Base-by-base conservation (phyloP, 208 protist species). In the Leishmania amazonensis region DNA sequence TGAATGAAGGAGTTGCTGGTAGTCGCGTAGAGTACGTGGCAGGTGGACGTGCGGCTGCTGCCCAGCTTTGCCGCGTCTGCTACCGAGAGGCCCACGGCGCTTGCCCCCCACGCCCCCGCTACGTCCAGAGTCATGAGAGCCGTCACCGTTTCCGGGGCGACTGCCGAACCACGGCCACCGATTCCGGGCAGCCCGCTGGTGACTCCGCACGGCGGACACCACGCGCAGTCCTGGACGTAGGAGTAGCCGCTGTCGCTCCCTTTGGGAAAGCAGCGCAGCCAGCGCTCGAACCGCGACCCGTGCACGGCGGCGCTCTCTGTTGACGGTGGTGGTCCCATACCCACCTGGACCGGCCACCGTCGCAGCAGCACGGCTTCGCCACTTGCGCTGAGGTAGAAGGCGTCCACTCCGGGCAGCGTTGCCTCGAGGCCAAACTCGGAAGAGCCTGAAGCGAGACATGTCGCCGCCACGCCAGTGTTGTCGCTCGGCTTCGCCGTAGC, bases 281-380 rank as follows among this genome's bases (percentile, higher is more conserved):
- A 94, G 31, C 91, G 91, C 70, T 84, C 79, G 79, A 91, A 83
- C 49, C 77, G 68, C 21, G 53, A 35, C 15, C 60, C 13, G 35
- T 68, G 75, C 87, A 28, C 24, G 64, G 71, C 35, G 62, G 54
- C 42, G 64, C 75, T 47, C 70, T 74, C 42, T 19, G 8, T 28
- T 35, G 70, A 35, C 5, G 9, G 28, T 31, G 45, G 42, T 53
- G 70, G 19, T 35, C 31, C 31, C 42, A 28, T 45, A 53, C 45
- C 28, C 28, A 31, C 70, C 45, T 53, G 24, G 4, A 31, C 42
- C 21, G 70, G 70, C 35, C 40, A 49, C 70, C 45, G 70, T 53
- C 83, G 83, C 78, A 86, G 72, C 75, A 96, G 80, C 76, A 96
- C 80, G 17, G 91, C 83, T 76, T 93, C 89, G n/a, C 87, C 90